A percentile compares a stretch with the other conserved stretches of the same genome.
These are phyloP conservation scores for Ophiostoma populinum DNA, from an alignment of 2,329 filamentous ascomycete genomes.

Conservation along the genomic window DNA sequence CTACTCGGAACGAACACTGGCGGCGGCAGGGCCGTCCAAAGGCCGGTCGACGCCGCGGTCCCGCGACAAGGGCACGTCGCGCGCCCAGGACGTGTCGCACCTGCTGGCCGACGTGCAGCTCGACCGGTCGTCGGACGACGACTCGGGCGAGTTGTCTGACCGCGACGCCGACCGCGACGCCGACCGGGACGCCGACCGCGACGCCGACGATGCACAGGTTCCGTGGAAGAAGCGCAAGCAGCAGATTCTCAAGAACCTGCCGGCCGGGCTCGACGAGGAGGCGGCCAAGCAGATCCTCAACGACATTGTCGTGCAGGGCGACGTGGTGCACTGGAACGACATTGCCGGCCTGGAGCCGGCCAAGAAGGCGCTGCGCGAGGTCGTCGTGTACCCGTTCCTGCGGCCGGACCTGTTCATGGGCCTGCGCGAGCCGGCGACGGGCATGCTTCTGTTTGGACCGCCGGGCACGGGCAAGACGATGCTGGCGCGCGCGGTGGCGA, in stretches of 20 bases:
- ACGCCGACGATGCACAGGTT: neutral
- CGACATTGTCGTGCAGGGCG: slow-evolving; percentile 85
- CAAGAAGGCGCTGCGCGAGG: slow-evolving; percentile 83
- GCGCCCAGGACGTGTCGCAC: slow-evolving; percentile 6
- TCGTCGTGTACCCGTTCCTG: slow-evolving; percentile 91
- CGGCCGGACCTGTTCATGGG: slow-evolving; percentile 93
- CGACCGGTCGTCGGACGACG: slow-evolving; percentile 8
- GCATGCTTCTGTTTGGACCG: slow-evolving; percentile 91
- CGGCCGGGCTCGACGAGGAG: slow-evolving; percentile 61
- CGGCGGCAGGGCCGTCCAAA: too few species aligned
- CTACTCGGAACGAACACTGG: too few species aligned
- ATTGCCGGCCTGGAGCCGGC: slow-evolving; percentile 81
- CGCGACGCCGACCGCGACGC: slow-evolving; percentile 3
- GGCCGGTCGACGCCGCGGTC: too few species aligned
- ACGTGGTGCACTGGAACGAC: slow-evolving; percentile 89
- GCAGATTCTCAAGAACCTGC: slow-evolving; percentile 57
- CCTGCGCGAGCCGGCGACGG: slow-evolving; percentile 77
- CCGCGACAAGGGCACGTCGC: slow-evolving; percentile 4
- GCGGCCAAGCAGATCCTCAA: slow-evolving; percentile 88
- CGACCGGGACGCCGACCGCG: slow-evolving; percentile 3
- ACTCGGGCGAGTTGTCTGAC: slow-evolving; percentile 8
- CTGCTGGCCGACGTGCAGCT: slow-evolving; percentile 10
- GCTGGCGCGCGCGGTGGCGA: slow-evolving; percentile 86
- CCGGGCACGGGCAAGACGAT: slow-evolving; percentile 98
- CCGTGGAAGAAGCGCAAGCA: slow-evolving; percentile 45